Evolutionary conservation across 2,329 filamentous ascomycete genomes (phyloP).

Genomic region (Microsporum ferrugineum): DNA sequence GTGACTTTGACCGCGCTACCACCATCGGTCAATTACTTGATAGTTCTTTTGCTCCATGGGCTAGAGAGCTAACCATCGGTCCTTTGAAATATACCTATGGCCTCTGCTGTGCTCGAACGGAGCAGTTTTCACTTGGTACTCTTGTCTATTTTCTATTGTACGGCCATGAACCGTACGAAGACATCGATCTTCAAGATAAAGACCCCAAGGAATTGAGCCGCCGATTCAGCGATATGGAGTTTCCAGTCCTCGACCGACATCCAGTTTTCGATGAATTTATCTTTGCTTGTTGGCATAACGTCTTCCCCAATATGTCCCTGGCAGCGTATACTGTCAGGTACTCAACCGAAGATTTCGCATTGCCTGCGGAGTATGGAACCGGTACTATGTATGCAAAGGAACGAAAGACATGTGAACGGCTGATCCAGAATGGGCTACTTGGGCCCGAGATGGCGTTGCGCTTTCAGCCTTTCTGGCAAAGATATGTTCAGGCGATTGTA

Average conservation of each 20-base stretch:
- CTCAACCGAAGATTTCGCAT: constrained; percentile 13
- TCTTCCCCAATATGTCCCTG: constrained; percentile 17
- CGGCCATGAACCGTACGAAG: constrained; percentile 13
- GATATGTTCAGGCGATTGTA: neutral
- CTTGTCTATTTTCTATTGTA: constrained; percentile 19
- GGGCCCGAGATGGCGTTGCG: constrained; percentile 8
- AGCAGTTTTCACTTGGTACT: constrained; percentile 16
- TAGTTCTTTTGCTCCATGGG: neutral
- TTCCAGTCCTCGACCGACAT: constrained; percentile 15
- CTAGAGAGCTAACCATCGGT: constrained; percentile 1
- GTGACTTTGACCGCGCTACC: constrained; percentile 13
- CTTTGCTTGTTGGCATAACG: constrained; percentile 16
- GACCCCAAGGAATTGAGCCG: neutral
- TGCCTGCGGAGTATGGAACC: constrained; percentile 9
- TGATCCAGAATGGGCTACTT: constrained; percentile 8
- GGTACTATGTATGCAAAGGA: constrained; percentile 5
- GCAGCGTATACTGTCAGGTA: constrained; percentile 15
- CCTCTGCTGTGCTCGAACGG: constrained; percentile 16
- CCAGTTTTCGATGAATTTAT: constrained; percentile 15
- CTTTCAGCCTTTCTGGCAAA: constrained; percentile 9
- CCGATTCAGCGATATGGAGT: constrained; percentile 15
- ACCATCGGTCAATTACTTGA: constrained; percentile 15
- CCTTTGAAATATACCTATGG: constrained; percentile 16
- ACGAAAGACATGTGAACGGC: constrained; percentile 7
- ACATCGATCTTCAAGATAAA: neutral